Evolutionary conservation across 768 basidiomycete genomes (phyloP).

Genomic region (Collybia sp.): DNA sequence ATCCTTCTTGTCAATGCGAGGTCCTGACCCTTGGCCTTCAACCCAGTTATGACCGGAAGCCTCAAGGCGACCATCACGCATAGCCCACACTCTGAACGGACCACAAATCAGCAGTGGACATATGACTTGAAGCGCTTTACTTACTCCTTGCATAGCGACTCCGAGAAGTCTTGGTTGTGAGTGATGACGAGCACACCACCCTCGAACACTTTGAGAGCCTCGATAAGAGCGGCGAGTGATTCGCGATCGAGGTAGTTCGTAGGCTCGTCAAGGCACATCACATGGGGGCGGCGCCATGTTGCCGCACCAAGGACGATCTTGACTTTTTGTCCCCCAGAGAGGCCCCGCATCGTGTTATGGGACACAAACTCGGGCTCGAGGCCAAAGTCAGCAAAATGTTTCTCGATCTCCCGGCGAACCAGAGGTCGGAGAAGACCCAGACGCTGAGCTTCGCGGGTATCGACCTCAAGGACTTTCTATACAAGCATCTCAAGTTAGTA

Average conservation of each 20-base stretch:
- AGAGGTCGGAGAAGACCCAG: conserved; percentile 93
- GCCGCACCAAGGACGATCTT: conserved; percentile 99
- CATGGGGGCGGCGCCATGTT: conserved; percentile 97
- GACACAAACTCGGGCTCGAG: conserved; percentile 98
- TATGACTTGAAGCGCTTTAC: conserved; percentile 3
- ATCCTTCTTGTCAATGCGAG: conserved; percentile 91
- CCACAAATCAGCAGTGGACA: neutral
- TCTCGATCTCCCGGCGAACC: conserved; percentile 98
- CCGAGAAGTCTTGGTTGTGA: conserved; percentile 98
- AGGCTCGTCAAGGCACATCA: conserved; percentile 96
- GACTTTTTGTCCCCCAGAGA: conserved; percentile 98
- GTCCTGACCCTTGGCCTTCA: conserved; percentile 94
- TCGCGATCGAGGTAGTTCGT: conserved; percentile 99
- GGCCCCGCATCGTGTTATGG: conserved; percentile 99
- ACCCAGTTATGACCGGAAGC: conserved; percentile 99
- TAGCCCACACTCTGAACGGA: conserved; percentile 80
- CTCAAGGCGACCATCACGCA: conserved; percentile 94
- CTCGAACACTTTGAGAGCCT: conserved; percentile 96
- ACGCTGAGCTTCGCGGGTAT: conserved; percentile 96
- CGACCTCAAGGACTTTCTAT: conserved; percentile 94
- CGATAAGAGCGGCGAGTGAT: conserved; percentile 97
- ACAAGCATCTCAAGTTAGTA: conserved; percentile 1
- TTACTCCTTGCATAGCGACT: conserved; percentile 89
- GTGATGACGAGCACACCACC: conserved; percentile 98
- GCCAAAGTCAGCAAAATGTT: conserved; percentile 99